These are phyloP conservation scores for Penicillium psychrosexuale DNA, from an alignment of 2,329 filamentous ascomycete genomes.

Conservation along the genomic window DNA sequence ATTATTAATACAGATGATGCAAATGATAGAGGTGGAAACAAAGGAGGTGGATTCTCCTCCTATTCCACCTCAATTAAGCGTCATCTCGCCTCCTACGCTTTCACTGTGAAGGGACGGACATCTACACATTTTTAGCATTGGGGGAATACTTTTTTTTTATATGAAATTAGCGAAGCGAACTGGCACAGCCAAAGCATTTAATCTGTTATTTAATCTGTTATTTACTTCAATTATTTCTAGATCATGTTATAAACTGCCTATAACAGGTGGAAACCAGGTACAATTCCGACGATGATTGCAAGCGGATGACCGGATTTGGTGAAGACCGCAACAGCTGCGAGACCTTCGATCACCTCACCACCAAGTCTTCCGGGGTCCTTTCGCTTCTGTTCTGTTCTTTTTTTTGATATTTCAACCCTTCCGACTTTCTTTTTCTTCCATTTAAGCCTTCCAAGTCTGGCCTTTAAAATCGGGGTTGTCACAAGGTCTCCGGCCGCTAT, in stretches of 20 bases:
- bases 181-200: background rate
- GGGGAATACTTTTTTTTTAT: background rate
- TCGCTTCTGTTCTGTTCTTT: background rate
- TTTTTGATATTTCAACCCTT: background rate
- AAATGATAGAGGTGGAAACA: constrained; percentile 28
- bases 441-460: constrained; percentile 4
- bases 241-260: background rate
- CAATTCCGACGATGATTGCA: constrained; percentile 8
- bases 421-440: background rate
- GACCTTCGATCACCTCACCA: background rate
- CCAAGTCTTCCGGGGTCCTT: background rate
- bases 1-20: constrained; percentile 31
- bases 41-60: constrained; percentile 31
- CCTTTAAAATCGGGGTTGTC: constrained; percentile 6
- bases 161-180: background rate
- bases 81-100: constrained; percentile 12
- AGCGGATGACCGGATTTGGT: constrained; percentile 25
- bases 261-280: background rate
- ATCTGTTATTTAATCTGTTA: background rate
- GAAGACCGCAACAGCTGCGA: constrained; percentile 7
- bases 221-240: background rate
- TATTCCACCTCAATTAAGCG: constrained; percentile 21
- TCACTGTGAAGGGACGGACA: background rate
- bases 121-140: background rate
- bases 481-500: constrained; percentile 1